phyloP scores from a whole-genome alignment of 73 alveolate species.

The Paramecium pentaurelia region DNA sequence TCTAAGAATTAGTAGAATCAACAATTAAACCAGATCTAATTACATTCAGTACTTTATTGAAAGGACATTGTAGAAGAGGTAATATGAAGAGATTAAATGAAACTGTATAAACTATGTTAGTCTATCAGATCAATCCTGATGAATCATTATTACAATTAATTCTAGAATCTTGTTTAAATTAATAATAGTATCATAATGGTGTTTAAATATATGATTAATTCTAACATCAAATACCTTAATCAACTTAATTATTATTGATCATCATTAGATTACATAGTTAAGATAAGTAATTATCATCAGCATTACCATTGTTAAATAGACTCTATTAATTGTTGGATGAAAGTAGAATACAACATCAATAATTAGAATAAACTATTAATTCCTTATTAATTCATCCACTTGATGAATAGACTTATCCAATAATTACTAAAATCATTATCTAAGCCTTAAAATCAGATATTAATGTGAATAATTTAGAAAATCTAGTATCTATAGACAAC shows the following conservation, averaged over 20 bases:
- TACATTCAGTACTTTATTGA: constrained; percentile 89
- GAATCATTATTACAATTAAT: constrained; percentile 28
- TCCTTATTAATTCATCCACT: not conserved
- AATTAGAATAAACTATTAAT: not conserved
- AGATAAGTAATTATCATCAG: not conserved
- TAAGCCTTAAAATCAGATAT: not conserved
- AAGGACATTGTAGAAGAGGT: constrained; percentile 87
- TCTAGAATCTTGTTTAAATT: not conserved
- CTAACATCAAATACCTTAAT: constrained; percentile 16
- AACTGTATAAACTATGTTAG: not conserved
- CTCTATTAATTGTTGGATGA: not conserved
- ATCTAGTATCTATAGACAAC: not conserved
- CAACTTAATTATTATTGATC: not conserved
- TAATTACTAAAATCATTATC: not conserved
- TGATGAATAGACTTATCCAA: not conserved
- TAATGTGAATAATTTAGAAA: not conserved
- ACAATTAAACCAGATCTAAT: constrained; percentile 81
- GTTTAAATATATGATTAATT: constrained; percentile 25
- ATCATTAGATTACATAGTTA: not conserved
- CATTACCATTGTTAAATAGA: constrained; percentile 11
- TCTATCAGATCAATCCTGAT: not conserved
- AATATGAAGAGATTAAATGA: constrained; percentile 72
- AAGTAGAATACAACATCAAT: not conserved
- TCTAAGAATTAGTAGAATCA: constrained; percentile 77
- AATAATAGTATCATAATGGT: constrained; percentile 3